These are phyloP conservation scores for Viridothelium virens DNA, from an alignment of 495 filamentous ascomycete species.

Conservation along the genomic window DNA sequence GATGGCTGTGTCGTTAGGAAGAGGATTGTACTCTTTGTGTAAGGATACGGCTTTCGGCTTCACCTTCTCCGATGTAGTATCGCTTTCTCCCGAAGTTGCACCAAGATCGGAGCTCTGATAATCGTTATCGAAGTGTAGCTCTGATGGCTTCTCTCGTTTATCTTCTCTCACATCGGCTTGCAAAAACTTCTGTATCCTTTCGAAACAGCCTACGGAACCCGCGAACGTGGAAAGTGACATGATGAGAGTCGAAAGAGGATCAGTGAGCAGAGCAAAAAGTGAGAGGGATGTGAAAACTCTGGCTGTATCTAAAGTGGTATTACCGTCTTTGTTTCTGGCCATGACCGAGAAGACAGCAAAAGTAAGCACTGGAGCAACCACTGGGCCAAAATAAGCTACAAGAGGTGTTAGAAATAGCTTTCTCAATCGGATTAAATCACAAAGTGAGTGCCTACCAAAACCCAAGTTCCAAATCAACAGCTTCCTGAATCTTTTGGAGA, in stretches of 20 bases:
- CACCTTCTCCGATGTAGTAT: conserved; percentile 15
- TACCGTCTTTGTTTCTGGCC: conserved; percentile 31
- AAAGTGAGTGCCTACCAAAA: conserved; percentile 34
- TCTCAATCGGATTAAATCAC: conserved; percentile 9
- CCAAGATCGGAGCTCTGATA: conserved; percentile 14
- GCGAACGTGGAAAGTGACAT: conserved; percentile 47
- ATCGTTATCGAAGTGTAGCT: neutral
- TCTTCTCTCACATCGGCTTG: conserved; percentile 32
- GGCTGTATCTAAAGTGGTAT: conserved; percentile 41
- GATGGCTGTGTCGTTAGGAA: conserved; percentile 15
- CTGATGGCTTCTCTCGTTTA: neutral
- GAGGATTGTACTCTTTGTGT: conserved; percentile 11
- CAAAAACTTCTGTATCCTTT: conserved; percentile 53
- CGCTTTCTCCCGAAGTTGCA: conserved; percentile 28
- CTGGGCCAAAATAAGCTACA: conserved; percentile 43
- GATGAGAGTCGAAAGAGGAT: conserved; percentile 50
- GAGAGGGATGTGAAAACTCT: conserved; percentile 53
- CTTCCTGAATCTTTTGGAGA: conserved; percentile 49
- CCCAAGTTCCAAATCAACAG: conserved; percentile 50
- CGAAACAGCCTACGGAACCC: conserved; percentile 50
- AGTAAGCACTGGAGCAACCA: conserved; percentile 46
- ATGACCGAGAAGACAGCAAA: conserved; percentile 47
- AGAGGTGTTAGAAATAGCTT: conserved; percentile 8
- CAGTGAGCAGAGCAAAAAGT: conserved; percentile 51
- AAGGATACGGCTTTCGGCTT: conserved; percentile 1